Conservation (phyloP, 495 filamentous ascomycete genomes). For the Acidomyces sp. region DNA sequence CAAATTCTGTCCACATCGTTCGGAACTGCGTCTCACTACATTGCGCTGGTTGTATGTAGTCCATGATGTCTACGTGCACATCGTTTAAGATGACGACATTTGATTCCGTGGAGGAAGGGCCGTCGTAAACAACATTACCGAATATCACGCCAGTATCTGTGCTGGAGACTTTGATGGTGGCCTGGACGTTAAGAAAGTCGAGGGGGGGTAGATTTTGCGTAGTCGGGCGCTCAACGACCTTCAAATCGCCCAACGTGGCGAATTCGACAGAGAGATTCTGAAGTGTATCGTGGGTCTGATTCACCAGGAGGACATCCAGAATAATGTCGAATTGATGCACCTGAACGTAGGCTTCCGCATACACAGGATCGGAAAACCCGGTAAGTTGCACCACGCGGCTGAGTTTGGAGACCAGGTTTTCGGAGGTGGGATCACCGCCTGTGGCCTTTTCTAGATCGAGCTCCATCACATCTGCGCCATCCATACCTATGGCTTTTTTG, state of each 20-base stretch:
- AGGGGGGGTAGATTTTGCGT: constrained; percentile 90
- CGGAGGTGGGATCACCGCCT: constrained; percentile 70
- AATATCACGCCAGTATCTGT: constrained; percentile 99
- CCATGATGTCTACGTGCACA: constrained; percentile 99
- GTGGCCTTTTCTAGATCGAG: constrained; percentile 88
- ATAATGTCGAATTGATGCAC: constrained; percentile 99
- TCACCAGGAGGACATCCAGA: constrained; percentile 90
- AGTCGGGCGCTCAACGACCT: constrained; percentile 91
- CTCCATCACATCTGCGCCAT: constrained; percentile 75
- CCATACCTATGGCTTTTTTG: constrained; percentile 78
- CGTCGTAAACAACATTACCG: constrained; percentile 97
- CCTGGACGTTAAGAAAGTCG: constrained; percentile 95
- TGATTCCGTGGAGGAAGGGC: constrained; percentile 83
- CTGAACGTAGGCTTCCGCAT: constrained; percentile 96
- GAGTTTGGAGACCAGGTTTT: constrained; percentile 83
- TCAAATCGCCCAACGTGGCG: constrained; percentile 91
- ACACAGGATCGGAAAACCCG: constrained; percentile 96
- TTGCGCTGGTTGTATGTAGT: constrained; percentile 95
- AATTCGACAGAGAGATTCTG: constrained; percentile 98
- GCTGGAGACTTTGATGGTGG: constrained; percentile 97
- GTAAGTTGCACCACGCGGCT: constrained; percentile 94
- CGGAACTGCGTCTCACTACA: constrained; percentile 98
- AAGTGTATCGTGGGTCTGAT: constrained; percentile 91
- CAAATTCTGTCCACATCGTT: constrained; percentile 99
- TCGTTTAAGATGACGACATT: constrained; percentile 98